Conservation (phyloP, 2,329 filamentous ascomycete species). For the Talaromyces sp. region DNA sequence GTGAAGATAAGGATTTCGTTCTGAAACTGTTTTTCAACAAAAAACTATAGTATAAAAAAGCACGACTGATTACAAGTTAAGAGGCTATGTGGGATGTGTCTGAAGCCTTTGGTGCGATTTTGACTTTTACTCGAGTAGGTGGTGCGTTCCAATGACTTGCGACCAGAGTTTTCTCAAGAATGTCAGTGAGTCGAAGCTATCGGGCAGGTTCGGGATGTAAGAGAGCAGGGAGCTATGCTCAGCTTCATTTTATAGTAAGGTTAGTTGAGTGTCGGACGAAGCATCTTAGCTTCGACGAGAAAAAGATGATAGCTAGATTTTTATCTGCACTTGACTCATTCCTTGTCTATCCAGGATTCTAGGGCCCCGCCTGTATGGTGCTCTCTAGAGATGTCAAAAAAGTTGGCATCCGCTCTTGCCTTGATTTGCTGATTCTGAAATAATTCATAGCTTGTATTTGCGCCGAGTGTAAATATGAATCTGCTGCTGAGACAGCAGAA, state of each 20-base stretch:
- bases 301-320: slow-evolving; percentile 1
- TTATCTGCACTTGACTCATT: too few species aligned
- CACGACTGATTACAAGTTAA: neutral
- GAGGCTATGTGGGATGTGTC: slow-evolving; percentile 31
- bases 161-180: neutral
- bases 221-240: neutral
- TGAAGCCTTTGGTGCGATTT: neutral
- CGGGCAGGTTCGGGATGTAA: neutral
- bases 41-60: neutral
- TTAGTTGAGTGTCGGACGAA: slow-evolving; percentile 1
- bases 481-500: neutral
- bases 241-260: neutral
- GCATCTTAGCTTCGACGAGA: slow-evolving; percentile 7
- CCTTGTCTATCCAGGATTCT: neutral
- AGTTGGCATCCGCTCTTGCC: neutral
- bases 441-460: neutral
- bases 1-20: neutral
- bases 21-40: neutral
- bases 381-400: slow-evolving; percentile 1
- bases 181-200: neutral
- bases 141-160: too few species aligned
- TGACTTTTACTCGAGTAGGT: neutral
- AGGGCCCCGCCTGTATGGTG: neutral
- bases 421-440: neutral
- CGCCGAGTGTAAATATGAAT: neutral